Percentiles rank a stretch among this genome's conserved stretches.
phyloP scores from a whole-genome alignment of 805 yeast species.

The Wickerhamomyces subpelliculosus region DNA sequence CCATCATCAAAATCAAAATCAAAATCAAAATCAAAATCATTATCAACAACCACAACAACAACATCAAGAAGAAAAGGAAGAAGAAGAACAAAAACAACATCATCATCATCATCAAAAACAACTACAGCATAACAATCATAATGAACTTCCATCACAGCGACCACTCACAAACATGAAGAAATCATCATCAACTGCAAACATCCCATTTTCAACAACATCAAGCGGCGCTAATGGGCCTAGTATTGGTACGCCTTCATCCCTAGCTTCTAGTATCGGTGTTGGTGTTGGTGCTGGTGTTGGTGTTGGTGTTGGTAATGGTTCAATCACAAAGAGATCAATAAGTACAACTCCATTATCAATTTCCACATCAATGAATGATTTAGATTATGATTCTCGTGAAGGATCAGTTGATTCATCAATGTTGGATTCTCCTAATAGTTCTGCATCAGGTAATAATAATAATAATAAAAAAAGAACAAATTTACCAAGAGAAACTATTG shows the following conservation, averaged over 20 bases:
- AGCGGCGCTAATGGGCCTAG: no score
- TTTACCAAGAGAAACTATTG: slow-evolving; percentile 72
- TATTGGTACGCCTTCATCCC: no score
- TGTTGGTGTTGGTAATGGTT: no score
- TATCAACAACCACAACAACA: background rate
- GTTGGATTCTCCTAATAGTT: slow-evolving; percentile 3
- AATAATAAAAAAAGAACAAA: slow-evolving; percentile 56
- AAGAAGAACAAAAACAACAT: background rate
- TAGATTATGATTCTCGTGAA: slow-evolving; percentile 6
- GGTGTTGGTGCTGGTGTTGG: no score
- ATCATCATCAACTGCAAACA: no score
- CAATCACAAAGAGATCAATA: no score
- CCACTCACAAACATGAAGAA: no score
- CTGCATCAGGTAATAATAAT: no score
- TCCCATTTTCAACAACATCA: no score
- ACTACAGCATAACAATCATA: no score
- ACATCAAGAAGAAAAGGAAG: background rate
- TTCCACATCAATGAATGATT: slow-evolving; percentile 1
- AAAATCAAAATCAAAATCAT: slow-evolving; percentile 2
- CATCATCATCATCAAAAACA: background rate
- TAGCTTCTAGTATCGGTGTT: no score
- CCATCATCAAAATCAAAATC: slow-evolving; percentile 2
- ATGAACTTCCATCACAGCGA: no score
- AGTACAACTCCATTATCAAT: slow-evolving; percentile 1
- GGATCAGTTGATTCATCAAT: slow-evolving; percentile 13